These are phyloP conservation scores for Apium graveolens DNA, from an alignment of 129 eudicot species.

Conservation along the genomic window DNA sequence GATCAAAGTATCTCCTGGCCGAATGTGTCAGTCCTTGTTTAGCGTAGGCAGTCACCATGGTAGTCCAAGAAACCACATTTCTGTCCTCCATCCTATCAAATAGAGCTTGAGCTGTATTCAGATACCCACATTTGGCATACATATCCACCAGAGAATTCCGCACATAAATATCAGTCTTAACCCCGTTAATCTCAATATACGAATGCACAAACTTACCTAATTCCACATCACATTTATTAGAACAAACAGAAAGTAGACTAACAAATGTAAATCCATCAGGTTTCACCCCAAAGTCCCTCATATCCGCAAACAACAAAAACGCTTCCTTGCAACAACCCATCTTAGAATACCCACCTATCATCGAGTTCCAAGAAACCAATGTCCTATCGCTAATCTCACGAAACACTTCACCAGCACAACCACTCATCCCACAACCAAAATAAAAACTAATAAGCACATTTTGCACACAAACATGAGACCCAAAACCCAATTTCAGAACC, in stretches of 20 bases:
- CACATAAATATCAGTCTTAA: slow-evolving; percentile 16
- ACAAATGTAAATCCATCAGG: slow-evolving; percentile 30
- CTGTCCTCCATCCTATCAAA: slow-evolving; percentile 25
- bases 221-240: slow-evolving; percentile 14
- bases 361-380: slow-evolving; percentile 31
- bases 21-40: slow-evolving; percentile 19
- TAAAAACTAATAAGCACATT: slow-evolving; percentile 26
- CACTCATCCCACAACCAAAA: slow-evolving; percentile 15
- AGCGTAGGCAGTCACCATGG: slow-evolving; percentile 32
- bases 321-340: slow-evolving; percentile 22
- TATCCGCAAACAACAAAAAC: slow-evolving; percentile 17
- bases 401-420: slow-evolving; percentile 23
- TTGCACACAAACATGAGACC: slow-evolving; percentile 16
- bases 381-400: slow-evolving; percentile 17
- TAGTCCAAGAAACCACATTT: slow-evolving; percentile 39
- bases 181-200: slow-evolving; percentile 19
- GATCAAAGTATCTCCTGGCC: slow-evolving; percentile 22
- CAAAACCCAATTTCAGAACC: slow-evolving; percentile 25
- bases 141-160: slow-evolving; percentile 31
- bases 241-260: slow-evolving; percentile 29
- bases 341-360: slow-evolving; percentile 36
- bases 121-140: slow-evolving; percentile 22
- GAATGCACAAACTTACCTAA: slow-evolving; percentile 27
- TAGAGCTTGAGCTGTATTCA: slow-evolving; percentile 13
- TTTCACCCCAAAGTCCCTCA: slow-evolving; percentile 23